Evolutionary conservation across 768 basidiomycete species (phyloP), one percentile per base, ranked within the genome.

Genomic region (Tylopilus plumbeoviolaceoides): DNA sequence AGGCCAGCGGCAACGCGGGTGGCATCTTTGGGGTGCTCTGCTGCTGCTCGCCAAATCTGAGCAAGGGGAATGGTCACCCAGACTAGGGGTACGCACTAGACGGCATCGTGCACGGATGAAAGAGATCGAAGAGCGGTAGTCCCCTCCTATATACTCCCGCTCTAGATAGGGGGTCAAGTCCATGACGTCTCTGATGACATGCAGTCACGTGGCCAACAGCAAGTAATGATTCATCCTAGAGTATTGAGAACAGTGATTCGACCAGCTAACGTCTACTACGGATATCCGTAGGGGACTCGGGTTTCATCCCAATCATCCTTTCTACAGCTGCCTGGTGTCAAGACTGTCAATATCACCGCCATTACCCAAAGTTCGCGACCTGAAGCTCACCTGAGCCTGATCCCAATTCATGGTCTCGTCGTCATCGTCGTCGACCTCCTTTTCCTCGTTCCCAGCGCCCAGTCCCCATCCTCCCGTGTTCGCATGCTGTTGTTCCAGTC

Each of bases 381-480:
- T 35, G n/a, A 42, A 38, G 46, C 63, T 51, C 53, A 81, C 84
- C 76, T 89, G 85, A 38, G 80, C 81, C 63, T 87, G 79, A 59
- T 86, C 86, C 83, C 82, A 86, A 54, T 86, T 82, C 60, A 81
- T 64, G 10, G 72, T 64, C 46, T 82, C 83, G 21, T 82, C 83
- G 18, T 85, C 84, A 7, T 86, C 83, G 33, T 86, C 85, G 6
- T 85, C 84, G 3, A 79, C 83, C 18, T 80, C 81, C 20, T 69
- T 79, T 46, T 80, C 82, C 49, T 80, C 79, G 54, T 80, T 74
- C 25, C 81, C 80, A 6, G 73, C 78, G 7, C 85, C 88, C 2
- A 89, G 71, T 3, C 86, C 88, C 87, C 87, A 90, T 14, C 87
- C 87, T 12, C 85, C 84, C n/a, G 78, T 73, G 55, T 80, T 83